Evolutionary conservation across 2,329 filamentous ascomycete species (phyloP).

Genomic region (Xylariaceae sp.): DNA sequence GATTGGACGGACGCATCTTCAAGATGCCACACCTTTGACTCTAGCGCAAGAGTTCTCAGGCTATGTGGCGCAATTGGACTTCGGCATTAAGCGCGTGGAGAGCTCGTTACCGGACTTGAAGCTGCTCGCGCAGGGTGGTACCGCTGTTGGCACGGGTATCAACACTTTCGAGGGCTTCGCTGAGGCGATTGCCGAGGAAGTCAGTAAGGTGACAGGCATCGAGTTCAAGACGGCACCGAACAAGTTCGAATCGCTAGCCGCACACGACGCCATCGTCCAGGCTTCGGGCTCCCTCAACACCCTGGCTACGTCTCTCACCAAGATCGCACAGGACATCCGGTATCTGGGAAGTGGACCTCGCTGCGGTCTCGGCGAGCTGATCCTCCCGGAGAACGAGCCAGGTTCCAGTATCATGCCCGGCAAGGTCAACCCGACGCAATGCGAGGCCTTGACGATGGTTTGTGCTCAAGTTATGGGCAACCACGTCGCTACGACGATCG

Average conservation of each 20-base stretch:
- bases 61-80: conserved; percentile 93
- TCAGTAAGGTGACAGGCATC: conserved; percentile 88
- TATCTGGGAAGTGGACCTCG: conserved; percentile 96
- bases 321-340: conserved; percentile 97
- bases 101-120: conserved; percentile 80
- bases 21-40: conserved; percentile 94
- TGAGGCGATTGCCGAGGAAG: conserved; percentile 87
- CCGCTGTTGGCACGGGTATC: conserved; percentile 93
- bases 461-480: conserved; percentile 98
- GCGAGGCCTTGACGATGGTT: conserved; percentile 96
- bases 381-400: conserved; percentile 95
- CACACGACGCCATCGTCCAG: conserved; percentile 94
- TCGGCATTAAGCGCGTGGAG: conserved; percentile 85
- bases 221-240: conserved; percentile 96
- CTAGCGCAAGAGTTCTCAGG: conserved; percentile 97
- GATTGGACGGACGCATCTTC: conserved; percentile 96
- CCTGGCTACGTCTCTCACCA: conserved; percentile 86
- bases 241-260: conserved; percentile 97
- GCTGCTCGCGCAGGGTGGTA: conserved; percentile 91
- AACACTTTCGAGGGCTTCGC: conserved; percentile 98
- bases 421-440: conserved; percentile 99
- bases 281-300: conserved; percentile 94
- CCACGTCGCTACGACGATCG: conserved; percentile 88
- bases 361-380: conserved; percentile 91
- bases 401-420: conserved; percentile 98